A percentile compares a stretch with the other conserved stretches of the same genome.
Evolutionary conservation across 768 basidiomycete genomes (phyloP).

Genomic region (Boletus fagicola): DNA sequence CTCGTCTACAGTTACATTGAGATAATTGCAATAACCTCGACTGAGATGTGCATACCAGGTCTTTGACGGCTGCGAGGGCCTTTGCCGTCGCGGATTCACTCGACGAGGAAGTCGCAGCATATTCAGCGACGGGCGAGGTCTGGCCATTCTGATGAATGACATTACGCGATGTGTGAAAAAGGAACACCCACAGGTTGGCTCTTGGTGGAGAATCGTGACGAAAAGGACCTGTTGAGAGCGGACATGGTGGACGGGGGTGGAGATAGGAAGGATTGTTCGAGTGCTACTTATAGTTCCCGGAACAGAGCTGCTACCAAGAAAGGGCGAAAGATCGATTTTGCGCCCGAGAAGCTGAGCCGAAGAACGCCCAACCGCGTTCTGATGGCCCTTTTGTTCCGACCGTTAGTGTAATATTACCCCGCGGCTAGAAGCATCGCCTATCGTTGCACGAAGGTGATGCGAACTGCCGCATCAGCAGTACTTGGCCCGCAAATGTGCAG

Average conservation of each 20-base stretch:
- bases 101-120: not conserved
- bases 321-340: constrained; percentile 9
- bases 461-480: no score
- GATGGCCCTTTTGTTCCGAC: constrained; percentile 1
- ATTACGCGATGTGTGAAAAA: not conserved
- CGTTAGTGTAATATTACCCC: constrained; percentile 5
- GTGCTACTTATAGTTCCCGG: constrained; percentile 29
- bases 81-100: constrained; percentile 21
- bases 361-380: constrained; percentile 8
- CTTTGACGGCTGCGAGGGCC: constrained; percentile 30
- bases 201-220: constrained; percentile 30
- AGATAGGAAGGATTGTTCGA: not conserved
- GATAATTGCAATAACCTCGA: not conserved
- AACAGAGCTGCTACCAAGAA: constrained; percentile 14
- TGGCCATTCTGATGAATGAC: constrained; percentile 5
- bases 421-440: not conserved
- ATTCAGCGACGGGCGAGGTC: constrained; percentile 15
- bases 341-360: constrained; percentile 22
- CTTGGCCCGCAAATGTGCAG: no score
- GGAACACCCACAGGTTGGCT: constrained; percentile 25
- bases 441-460: not conserved
- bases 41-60: constrained; percentile 21
- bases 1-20: constrained; percentile 21
- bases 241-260: constrained; percentile 23
- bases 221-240: constrained; percentile 29